A percentile compares a stretch with the other conserved stretches of the same genome.
Conservation (phyloP, 1,139 yeast species). For the Debaryomyces psychrophilus region DNA sequence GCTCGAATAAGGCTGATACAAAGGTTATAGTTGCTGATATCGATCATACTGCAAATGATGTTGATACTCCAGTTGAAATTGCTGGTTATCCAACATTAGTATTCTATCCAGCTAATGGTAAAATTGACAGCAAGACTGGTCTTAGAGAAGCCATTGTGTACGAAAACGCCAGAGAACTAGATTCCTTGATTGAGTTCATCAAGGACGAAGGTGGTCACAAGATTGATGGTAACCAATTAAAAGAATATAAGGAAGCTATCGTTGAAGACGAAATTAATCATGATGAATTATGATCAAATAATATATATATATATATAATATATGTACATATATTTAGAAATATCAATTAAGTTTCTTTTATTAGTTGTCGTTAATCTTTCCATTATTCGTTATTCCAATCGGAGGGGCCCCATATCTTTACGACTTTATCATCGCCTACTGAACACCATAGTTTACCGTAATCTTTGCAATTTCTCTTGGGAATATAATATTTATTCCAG, state of each 20-base stretch:
- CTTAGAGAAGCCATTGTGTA: constrained; percentile 67
- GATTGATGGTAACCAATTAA: constrained; percentile 52
- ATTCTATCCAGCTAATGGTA: constrained; percentile 87
- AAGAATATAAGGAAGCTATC: constrained; percentile 32
- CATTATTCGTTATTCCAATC: constrained; percentile 14
- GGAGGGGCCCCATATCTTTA: constrained; percentile 65
- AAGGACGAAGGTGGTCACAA: constrained; percentile 62
- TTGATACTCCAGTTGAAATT: constrained; percentile 65
- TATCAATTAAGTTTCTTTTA: neutral
- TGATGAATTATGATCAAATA: constrained; percentile 44
- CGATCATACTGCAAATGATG: constrained; percentile 90
- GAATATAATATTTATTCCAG: constrained; percentile 56
- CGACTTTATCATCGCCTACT: constrained; percentile 79
- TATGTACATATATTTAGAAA: constrained; percentile 5
- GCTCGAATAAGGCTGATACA: constrained; percentile 46
- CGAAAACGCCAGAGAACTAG: constrained; percentile 75
- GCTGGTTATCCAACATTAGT: constrained; percentile 93
- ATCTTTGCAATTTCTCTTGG: constrained; percentile 28
- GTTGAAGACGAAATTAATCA: constrained; percentile 37
- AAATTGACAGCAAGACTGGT: constrained; percentile 58
- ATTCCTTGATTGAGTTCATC: constrained; percentile 69
- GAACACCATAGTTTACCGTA: constrained; percentile 69
- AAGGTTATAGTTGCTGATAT: constrained; percentile 80
- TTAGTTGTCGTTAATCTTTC: neutral
- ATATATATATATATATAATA: constrained; percentile 4